phyloP scores from a whole-genome alignment of 1,284 basidiomycete species.

The Leccinum angustisporum region DNA sequence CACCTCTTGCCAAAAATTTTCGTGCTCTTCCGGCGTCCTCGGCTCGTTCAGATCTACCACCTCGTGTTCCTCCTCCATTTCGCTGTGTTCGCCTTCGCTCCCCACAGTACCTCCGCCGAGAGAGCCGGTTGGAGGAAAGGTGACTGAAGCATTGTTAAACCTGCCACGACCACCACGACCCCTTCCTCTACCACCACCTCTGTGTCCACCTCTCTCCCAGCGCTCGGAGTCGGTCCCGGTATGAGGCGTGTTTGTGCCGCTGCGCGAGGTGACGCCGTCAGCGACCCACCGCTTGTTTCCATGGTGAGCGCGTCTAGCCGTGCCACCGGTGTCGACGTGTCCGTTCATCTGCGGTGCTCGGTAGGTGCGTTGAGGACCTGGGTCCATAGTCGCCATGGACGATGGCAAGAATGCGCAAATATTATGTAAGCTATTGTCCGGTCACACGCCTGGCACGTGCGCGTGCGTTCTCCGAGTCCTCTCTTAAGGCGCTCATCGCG shows the following conservation, averaged over 20 bases:
- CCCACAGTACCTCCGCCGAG: conserved; percentile 28
- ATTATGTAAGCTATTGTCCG: neutral
- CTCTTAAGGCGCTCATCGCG: too few relatives aligned
- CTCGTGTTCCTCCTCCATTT: conserved; percentile 29
- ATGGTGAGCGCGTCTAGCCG: conserved; percentile 29
- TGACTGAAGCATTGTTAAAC: conserved; percentile 40
- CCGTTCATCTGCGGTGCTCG: conserved; percentile 23
- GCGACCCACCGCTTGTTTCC: conserved; percentile 58
- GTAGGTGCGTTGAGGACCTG: conserved; percentile 17
- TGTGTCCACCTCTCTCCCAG: conserved; percentile 55
- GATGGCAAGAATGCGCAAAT: neutral
- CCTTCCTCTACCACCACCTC: conserved; percentile 42
- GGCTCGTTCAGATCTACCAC: conserved; percentile 37
- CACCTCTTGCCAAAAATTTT: conserved; percentile 69
- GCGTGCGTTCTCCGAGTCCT: too few relatives aligned
- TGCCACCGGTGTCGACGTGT: conserved; percentile 17
- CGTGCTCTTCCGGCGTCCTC: conserved; percentile 58
- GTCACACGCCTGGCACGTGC: neutral
- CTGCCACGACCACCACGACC: conserved; percentile 38
- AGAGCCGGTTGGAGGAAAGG: conserved; percentile 23
- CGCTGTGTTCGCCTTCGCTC: conserved; percentile 33
- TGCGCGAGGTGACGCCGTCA: conserved; percentile 35
- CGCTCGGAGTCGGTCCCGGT: conserved; percentile 45
- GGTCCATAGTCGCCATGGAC: conserved; percentile 28
- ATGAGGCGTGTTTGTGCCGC: conserved; percentile 36